A percentile compares a stretch with the other conserved stretches of the same genome.
phyloP scores from a whole-genome alignment of 768 basidiomycete genomes.

The Rhodotorula toruloides region DNA sequence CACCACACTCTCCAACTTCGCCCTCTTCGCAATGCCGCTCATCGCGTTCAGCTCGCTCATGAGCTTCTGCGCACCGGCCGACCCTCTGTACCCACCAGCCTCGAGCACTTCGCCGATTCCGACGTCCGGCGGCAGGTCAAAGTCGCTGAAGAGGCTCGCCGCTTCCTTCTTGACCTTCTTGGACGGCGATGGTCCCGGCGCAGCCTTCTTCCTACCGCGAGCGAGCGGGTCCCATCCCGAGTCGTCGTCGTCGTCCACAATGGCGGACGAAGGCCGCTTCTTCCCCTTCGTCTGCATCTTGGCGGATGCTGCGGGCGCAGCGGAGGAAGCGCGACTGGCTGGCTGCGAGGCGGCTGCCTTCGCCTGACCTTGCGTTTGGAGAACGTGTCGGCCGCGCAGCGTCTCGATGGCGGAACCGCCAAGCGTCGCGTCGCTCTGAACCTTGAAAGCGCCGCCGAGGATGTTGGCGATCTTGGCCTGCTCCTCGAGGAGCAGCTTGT shows the following conservation, averaged over 20 bases:
- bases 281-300: not conserved
- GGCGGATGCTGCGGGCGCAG: not conserved
- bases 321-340: not conserved
- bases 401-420: slow-evolving; percentile 17
- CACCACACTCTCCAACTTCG: not conserved
- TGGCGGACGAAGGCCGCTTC: too few species aligned
- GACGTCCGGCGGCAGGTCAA: not conserved
- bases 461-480: slow-evolving; percentile 16
- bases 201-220: too few species aligned
- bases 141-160: not conserved
- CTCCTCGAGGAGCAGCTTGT: not conserved
- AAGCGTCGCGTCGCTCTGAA: slow-evolving; percentile 10
- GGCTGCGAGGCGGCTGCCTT: not conserved
- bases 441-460: not conserved
- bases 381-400: not conserved
- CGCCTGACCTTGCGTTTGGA: not conserved
- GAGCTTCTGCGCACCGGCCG: not conserved
- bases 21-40: not conserved
- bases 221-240: not conserved
- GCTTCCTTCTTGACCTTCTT: slow-evolving; percentile 2
- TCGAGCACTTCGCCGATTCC: not conserved
- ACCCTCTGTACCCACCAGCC: not conserved
- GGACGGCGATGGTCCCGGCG: not conserved
- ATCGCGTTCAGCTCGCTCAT: not conserved
- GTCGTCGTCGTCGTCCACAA: not conserved